Base-by-base conservation (phyloP, 139 green algal genomes). In the Chlorella sp. region DNA sequence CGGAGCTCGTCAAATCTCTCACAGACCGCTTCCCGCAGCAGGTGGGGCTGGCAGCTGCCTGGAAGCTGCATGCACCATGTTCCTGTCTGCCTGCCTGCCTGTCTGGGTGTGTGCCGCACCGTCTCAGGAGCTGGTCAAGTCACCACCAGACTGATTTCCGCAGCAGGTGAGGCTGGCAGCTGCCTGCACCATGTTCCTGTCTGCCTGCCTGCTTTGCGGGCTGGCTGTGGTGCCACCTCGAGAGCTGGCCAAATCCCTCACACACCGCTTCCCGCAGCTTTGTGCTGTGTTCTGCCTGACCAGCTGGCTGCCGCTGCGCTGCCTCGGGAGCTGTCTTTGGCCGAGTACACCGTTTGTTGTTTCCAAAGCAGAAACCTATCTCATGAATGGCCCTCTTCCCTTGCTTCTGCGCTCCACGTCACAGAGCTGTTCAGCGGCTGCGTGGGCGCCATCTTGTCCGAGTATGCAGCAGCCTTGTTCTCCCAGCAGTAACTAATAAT, bases 231-330 rank as follows among this genome's bases (percentile, higher is more conserved):
- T 18, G 95, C 96, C n/a, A 97, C 97, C 42, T 97, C 96, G 53
- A n/a, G 98, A 99, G 91, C 94, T 99, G 24, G 95, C 99, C 28
- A 94, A 95, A 57, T 92, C 92, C 11, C 93, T 99, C 15, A 96
- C 95, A 18, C 95, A 96, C 30, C 94, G 93, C 22, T 99, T 98
- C 91, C 95, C 96, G 28, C 88, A 88, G 0, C 89, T n/a, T n/a
- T n/a, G n/a, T n/a, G n/a, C n/a, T n/a, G n/a, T n/a, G n/a, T n/a
- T n/a, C n/a, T n/a, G n/a, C n/a, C n/a, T n/a, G n/a, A n/a, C n/a
- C n/a, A n/a, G n/a, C n/a, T n/a, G n/a, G n/a, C n/a, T n/a, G n/a
- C n/a, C n/a, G n/a, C n/a, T n/a, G n/a, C n/a, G n/a, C n/a, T n/a
- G n/a, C n/a, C n/a, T n/a, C n/a, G n/a, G n/a, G n/a, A n/a, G n/a